Percentiles rank a stretch among this genome's conserved stretches.
Conservation (phyloP, 805 yeast genomes). For the Kodamaea kaohsiungensis region DNA sequence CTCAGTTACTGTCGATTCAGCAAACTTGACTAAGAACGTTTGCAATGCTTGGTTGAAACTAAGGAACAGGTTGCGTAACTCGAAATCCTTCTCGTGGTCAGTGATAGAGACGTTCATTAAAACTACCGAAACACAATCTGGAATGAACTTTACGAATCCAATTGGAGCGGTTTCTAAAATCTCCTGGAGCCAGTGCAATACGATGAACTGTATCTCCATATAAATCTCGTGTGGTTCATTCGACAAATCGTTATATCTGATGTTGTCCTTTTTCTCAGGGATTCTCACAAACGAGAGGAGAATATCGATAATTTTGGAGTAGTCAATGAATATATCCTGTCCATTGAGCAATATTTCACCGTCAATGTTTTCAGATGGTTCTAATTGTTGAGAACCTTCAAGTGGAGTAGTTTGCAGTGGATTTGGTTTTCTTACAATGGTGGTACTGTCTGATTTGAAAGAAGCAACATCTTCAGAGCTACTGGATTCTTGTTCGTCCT, state of each 20-base stretch:
- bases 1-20: slow-evolving; percentile 25
- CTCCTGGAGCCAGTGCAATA: slow-evolving; percentile 79
- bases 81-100: slow-evolving; percentile 38
- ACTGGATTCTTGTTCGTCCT: slow-evolving; percentile 13
- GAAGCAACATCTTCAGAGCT: slow-evolving; percentile 22
- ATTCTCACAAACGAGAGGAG: slow-evolving; percentile 78
- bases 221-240: slow-evolving; percentile 40
- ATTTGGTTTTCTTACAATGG: slow-evolving; percentile 19
- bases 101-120: slow-evolving; percentile 44
- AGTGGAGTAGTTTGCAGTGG: not conserved
- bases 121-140: slow-evolving; percentile 70
- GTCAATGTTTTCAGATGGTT: slow-evolving; percentile 26
- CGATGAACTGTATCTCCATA: slow-evolving; percentile 71
- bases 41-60: slow-evolving; percentile 37
- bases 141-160: slow-evolving; percentile 71
- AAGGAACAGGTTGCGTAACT: slow-evolving; percentile 37
- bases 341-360: slow-evolving; percentile 37
- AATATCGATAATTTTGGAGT: slow-evolving; percentile 76
- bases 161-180: slow-evolving; percentile 72
- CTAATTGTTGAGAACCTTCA: slow-evolving; percentile 3
- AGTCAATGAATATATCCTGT: slow-evolving; percentile 82
- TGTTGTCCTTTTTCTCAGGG: slow-evolving; percentile 29
- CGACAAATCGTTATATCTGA: slow-evolving; percentile 26
- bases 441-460: slow-evolving; percentile 27
- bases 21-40: slow-evolving; percentile 31